A percentile compares a stretch with the other conserved stretches of the same genome.
Evolutionary conservation across 2,329 filamentous ascomycete species (phyloP).

Genomic region (Nothopassalora personata): DNA sequence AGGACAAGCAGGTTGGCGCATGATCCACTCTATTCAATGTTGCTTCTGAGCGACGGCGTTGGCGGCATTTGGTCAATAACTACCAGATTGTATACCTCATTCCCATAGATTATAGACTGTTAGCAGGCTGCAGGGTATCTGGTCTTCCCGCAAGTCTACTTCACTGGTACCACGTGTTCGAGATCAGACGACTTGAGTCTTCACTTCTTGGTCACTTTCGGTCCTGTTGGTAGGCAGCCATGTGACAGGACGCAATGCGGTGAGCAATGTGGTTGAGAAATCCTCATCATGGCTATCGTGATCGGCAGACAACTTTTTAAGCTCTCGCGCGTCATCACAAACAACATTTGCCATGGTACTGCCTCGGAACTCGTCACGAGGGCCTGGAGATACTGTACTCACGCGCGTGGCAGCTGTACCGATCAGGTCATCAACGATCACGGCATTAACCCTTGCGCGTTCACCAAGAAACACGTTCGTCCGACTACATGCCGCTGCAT

Average conservation of each 20-base stretch:
- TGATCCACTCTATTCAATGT: too few species aligned
- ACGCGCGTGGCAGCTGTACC: not conserved
- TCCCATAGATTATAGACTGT: not conserved
- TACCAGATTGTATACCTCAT: not conserved
- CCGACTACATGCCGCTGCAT: not conserved
- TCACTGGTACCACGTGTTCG: too few species aligned
- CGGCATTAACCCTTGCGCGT: not conserved
- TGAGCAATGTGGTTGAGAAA: not conserved
- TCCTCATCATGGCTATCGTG: not conserved
- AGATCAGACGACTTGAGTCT: too few species aligned
- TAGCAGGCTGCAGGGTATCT: too few species aligned
- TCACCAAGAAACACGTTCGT: not conserved
- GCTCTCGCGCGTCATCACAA: not conserved
- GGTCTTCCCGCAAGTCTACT: too few species aligned
- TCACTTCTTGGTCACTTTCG: too few species aligned
- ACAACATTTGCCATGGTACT: not conserved
- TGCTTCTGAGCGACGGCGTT: not conserved
- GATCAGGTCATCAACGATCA: not conserved
- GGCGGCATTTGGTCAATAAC: not conserved
- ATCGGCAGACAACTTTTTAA: not conserved
- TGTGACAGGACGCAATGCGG: not conserved
- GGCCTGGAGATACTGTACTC: not conserved
- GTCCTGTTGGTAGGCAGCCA: not conserved
- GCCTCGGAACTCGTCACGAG: not conserved
- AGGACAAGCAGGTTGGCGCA: not conserved